Percentiles rank a stretch among this genome's conserved stretches.
Evolutionary conservation across 257 asterid genomes (phyloP).

Genomic region (Solanum microdontum): DNA sequence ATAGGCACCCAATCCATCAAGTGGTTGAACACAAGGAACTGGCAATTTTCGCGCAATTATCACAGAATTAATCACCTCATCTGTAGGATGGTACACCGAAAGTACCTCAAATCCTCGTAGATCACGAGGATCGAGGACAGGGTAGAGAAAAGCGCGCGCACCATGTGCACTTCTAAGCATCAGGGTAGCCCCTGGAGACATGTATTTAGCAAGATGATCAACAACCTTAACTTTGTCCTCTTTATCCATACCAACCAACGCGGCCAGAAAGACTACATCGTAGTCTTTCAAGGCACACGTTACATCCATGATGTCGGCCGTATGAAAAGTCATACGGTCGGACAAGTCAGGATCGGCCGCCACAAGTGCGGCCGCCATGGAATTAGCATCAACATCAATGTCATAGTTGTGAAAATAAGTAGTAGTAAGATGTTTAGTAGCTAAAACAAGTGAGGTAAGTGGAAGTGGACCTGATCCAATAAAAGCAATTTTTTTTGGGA

Average conservation of each 20-base stretch:
- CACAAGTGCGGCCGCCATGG: conserved; percentile 43
- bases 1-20: conserved; percentile 1
- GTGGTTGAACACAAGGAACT: not conserved
- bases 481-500: conserved; percentile 43
- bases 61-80: conserved; percentile 86
- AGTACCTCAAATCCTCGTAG: conserved; percentile 68
- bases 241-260: conserved; percentile 77
- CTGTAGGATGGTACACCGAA: conserved; percentile 70
- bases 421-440: conserved; percentile 41
- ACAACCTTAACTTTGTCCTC: conserved; percentile 45
- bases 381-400: conserved; percentile 50
- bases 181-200: conserved; percentile 70
- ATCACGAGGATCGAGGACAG: conserved; percentile 63
- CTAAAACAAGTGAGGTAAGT: conserved; percentile 71
- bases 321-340: conserved; percentile 43
- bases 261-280: conserved; percentile 83
- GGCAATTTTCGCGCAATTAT: conserved; percentile 41
- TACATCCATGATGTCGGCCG: conserved; percentile 48
- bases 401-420: conserved; percentile 67
- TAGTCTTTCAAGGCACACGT: conserved; percentile 28
- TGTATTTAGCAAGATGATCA: conserved; percentile 39
- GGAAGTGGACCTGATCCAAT: conserved; percentile 94
- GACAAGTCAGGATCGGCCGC: conserved; percentile 43
- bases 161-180: conserved; percentile 92
- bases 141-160: conserved; percentile 71